Percentiles rank a stretch among this genome's conserved stretches.
These are phyloP conservation scores for Lunasporangiospora selenospora DNA, from an alignment of 192 early-diverging fungal species.

Conservation along the genomic window DNA sequence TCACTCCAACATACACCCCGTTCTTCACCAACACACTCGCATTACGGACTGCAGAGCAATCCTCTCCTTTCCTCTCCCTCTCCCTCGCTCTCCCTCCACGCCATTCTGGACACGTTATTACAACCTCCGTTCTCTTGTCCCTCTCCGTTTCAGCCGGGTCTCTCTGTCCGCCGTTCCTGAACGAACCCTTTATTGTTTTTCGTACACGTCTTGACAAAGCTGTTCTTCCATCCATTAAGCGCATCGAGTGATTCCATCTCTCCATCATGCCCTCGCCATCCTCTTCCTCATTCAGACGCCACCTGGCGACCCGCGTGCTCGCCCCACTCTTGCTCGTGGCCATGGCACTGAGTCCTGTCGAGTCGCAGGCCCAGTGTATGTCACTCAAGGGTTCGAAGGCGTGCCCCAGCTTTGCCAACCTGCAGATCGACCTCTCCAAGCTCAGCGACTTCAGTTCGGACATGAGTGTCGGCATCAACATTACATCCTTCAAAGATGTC, in stretches of 20 bases:
- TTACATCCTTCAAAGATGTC: slow-evolving; percentile 6
- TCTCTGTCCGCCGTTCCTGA: no score
- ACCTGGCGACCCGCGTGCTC: slow-evolving; percentile 20
- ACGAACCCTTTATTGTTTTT: no score
- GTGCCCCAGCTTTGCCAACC: slow-evolving; percentile 5
- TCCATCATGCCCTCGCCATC: background rate
- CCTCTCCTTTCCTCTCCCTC: background rate
- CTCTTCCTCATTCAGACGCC: slow-evolving; percentile 8
- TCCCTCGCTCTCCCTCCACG: slow-evolving; percentile 6
- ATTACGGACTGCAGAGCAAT: no score
- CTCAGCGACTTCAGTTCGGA: no score
- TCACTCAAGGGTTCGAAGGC: slow-evolving; percentile 8
- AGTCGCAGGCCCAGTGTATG: slow-evolving; percentile 14
- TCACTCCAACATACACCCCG: background rate
- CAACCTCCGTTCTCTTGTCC: no score
- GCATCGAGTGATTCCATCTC: background rate
- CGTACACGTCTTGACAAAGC: no score
- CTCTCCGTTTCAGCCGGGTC: no score
- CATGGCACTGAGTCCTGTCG: no score
- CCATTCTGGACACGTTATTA: no score
- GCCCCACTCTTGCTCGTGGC: slow-evolving; percentile 15
- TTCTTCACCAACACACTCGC: no score
- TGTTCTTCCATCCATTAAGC: background rate
- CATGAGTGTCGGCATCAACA: slow-evolving; percentile 2
- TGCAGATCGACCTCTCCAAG: slow-evolving; percentile 5